Percentiles rank a stretch among this genome's conserved stretches.
Evolutionary conservation across 1,284 basidiomycete species (phyloP).

Genomic region (Coriolopsis trogii): DNA sequence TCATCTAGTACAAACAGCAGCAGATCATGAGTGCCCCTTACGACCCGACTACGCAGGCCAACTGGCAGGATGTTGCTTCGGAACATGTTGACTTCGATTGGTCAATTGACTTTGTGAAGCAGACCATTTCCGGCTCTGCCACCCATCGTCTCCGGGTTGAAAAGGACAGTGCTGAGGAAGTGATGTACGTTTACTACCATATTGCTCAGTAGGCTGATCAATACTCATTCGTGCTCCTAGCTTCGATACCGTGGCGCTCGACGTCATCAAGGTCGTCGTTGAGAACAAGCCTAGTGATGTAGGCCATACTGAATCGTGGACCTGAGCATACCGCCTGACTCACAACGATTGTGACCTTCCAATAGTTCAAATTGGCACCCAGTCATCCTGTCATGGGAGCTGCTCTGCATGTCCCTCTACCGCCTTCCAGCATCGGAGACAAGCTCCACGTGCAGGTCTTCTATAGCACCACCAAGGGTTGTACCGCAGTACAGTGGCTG

Average conservation of each 20-base stretch:
- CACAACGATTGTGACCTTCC: no score
- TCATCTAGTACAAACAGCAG: no score
- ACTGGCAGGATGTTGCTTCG: slow-evolving; percentile 73
- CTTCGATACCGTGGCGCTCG: slow-evolving; percentile 81
- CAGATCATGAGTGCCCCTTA: no score
- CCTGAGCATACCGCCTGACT: no score
- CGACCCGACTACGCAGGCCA: slow-evolving; percentile 82
- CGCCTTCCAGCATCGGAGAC: slow-evolving; percentile 45
- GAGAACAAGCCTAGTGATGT: slow-evolving; percentile 54
- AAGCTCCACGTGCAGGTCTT: slow-evolving; percentile 59
- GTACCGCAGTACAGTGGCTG: slow-evolving; percentile 94
- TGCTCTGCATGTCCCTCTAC: slow-evolving; percentile 59
- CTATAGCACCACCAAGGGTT: slow-evolving; percentile 78
- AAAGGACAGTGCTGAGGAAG: slow-evolving; percentile 62
- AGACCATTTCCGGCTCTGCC: slow-evolving; percentile 75
- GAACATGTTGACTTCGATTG: slow-evolving; percentile 81
- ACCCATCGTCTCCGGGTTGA: slow-evolving; percentile 67
- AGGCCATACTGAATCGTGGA: slow-evolving; percentile 58
- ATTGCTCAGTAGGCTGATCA: slow-evolving; percentile 35
- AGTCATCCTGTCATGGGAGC: slow-evolving; percentile 76
- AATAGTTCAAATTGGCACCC: slow-evolving; percentile 68
- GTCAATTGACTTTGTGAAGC: slow-evolving; percentile 76
- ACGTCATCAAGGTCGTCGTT: slow-evolving; percentile 63
- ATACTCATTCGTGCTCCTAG: no score
- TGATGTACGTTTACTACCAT: slow-evolving; percentile 49